Base-by-base conservation (phyloP, 75 land plant species). In the Larix kaempferi region DNA sequence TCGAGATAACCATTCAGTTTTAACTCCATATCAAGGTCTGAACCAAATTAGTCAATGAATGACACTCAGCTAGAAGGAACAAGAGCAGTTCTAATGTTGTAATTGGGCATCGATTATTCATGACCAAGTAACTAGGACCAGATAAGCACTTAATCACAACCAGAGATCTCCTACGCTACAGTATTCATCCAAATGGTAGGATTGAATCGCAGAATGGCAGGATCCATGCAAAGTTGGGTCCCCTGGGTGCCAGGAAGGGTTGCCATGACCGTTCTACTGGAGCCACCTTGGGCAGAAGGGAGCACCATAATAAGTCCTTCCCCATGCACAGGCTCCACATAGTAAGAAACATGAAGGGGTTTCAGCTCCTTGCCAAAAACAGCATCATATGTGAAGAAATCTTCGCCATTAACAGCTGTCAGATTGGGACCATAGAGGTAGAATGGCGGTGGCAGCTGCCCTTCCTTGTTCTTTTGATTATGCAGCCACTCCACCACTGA, bases 291-390 rank as follows among this genome's bases (percentile, higher is more conserved):
- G 1, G 88, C 81, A 35, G 89, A 82, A 14, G 94, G 88, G 67
- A 89, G 74, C 72, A 91, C 89, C 44, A 90, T 61, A 37, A 92
- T 76, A 65, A 88, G 71, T 54, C 94, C 93, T 76, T 91, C 88
- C 12, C 88, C 91, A 33, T 83, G 83, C 55, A 82, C 80, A 25
- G 85, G 87, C 59, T 80, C 89, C 71, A 91, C 78, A 57, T 79
- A 75, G 62, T 72, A 90, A 0, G 81, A n/a, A 14, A 86, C 84
- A n/a, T 83, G 88, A 6, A 80, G 55, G 33, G 90, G 90, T 76
- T 76, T 78, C 59, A 17, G 77, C 3, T 56, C 82, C 19, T 76
- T 23, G 5, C 74, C 80, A 33, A 84, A 84, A 52, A 15, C 61
- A 1, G 64, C 73, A 3, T 64, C 71, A 17, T 83, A 73, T 1